Evolutionary conservation across 495 filamentous ascomycete genomes (phyloP), one percentile per base, ranked within the genome.

Genomic region (Trichodelitschia bisporula): DNA sequence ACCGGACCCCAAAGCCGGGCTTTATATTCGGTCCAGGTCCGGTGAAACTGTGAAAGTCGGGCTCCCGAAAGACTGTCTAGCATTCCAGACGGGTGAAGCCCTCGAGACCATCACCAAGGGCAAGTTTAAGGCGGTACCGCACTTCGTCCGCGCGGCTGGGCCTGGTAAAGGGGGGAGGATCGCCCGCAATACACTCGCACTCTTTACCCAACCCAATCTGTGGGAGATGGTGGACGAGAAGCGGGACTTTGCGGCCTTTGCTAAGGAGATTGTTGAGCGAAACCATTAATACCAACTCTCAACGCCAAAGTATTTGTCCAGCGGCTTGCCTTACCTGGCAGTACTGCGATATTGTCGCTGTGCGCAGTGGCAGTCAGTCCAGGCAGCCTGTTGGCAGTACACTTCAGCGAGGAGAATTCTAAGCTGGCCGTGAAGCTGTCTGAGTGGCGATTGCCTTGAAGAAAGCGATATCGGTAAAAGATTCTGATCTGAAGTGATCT

Each of bases 161-260:
- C 48, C 54, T 1, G 49, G 49, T 15, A 33, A 45, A 23, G 42
- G 53, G 29, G 27, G 6, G 6, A 51, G 55, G 26, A 62, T 90
- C 36, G 82, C 83, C 26, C 59, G 86, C 37, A 95, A 93, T 56
- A 97, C 86, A 29, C 54, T 97, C 34, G 86, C 86, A 3, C 80
- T 97, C 18, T 97, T 97, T 48, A 97, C 86, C 28, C 86, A 97
- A 59, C 86, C 86, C 24, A 90, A 91, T 56, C 48, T 97, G 28
- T 72, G 64, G 31, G 86, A 91, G 40, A 66, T 72, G 55, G 78
- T 97, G 11, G 76, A 79, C 47, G 54, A 57, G 30, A 61, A 70
- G 43, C 55, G 60, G 37, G 69, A 73, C 25, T 95, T 95, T 61
- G 86, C 73, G 18, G 66, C 75, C 42, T 90, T 95, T 62, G 80